A percentile compares a stretch with the other conserved stretches of the same genome.
phyloP scores from a whole-genome alignment of 202 grass and related monocot genomes.

The Hordeum pubiflorum region DNA sequence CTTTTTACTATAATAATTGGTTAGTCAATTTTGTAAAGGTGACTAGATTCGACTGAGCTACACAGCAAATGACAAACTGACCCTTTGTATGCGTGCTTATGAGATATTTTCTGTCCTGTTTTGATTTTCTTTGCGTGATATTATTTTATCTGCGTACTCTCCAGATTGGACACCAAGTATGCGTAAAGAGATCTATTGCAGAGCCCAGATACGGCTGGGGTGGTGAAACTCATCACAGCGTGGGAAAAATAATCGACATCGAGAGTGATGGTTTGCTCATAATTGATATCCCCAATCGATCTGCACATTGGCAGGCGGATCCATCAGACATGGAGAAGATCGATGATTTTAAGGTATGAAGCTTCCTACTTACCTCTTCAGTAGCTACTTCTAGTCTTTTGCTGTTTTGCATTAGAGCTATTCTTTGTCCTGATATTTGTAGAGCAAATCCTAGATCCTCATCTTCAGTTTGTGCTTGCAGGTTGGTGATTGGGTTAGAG shows the following conservation, averaged over 20 bases:
- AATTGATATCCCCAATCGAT: conserved; percentile 75
- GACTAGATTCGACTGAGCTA: not conserved
- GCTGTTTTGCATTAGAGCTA: not conserved
- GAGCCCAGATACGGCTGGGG: conserved; percentile 97
- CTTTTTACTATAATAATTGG: not conserved
- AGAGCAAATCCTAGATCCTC: conserved; percentile 10
- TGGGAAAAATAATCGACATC: conserved; percentile 91
- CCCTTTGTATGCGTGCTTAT: not conserved
- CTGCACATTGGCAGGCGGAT: conserved; percentile 72
- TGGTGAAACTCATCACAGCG: conserved; percentile 98
- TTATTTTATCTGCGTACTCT: conserved; percentile 24
- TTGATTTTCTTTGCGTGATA: conserved; percentile 26
- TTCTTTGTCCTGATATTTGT: not conserved
- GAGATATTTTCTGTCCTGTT: not conserved
- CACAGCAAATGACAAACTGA: not conserved
- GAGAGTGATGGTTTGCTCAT: conserved; percentile 81
- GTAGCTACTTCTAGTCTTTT: not conserved
- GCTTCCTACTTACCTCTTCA: not conserved
- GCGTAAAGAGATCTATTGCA: conserved; percentile 91
- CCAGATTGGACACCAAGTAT: conserved; percentile 94
- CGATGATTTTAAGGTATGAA: conserved; percentile 76
- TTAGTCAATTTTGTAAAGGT: not conserved
- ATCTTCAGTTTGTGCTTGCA: conserved; percentile 34
- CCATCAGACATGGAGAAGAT: conserved; percentile 99
- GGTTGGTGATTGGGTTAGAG: conserved; percentile 96